These are phyloP conservation scores for Wickerhamomyces strasburgensis DNA, from an alignment of 805 yeast species.

Conservation along the genomic window DNA sequence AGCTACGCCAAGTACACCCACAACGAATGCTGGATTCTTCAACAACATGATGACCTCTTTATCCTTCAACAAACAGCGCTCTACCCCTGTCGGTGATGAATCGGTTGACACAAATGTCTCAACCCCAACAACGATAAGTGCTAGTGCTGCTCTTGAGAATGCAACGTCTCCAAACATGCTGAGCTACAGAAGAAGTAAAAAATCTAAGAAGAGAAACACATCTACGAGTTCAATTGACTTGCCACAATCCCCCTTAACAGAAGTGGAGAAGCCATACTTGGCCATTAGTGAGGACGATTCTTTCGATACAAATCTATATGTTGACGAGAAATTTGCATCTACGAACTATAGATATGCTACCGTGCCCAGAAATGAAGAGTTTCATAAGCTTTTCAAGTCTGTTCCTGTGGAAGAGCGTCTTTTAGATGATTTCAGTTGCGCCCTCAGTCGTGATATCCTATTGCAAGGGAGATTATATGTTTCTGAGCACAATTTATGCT, in stretches of 20 bases:
- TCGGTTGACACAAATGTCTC: conserved; percentile 1
- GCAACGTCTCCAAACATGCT: conserved; percentile 22
- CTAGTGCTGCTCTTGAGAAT: background rate
- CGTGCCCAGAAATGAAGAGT: conserved; percentile 61
- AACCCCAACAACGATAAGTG: background rate
- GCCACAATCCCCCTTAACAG: conserved; percentile 19
- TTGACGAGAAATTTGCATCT: conserved; percentile 51
- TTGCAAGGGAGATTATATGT: conserved; percentile 85
- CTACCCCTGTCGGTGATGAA: conserved; percentile 1
- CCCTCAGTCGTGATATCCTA: conserved; percentile 78
- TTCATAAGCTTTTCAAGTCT: conserved; percentile 67
- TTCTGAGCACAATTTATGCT: conserved; percentile 73
- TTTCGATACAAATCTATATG: conserved; percentile 40
- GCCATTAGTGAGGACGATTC: conserved; percentile 4
- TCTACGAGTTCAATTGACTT: conserved; percentile 17
- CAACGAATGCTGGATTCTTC: conserved; percentile 15
- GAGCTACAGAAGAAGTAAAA: conserved; percentile 20
- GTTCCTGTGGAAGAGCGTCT: conserved; percentile 66
- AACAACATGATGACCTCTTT: conserved; percentile 20
- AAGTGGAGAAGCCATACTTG: conserved; percentile 13
- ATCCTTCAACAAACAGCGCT: conserved; percentile 6
- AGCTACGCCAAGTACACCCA: conserved; percentile 18
- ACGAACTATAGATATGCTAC: conserved; percentile 63
- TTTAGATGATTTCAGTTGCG: conserved; percentile 87
- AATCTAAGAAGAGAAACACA: conserved; percentile 13